Percentiles rank a stretch among this genome's conserved stretches.
phyloP scores from a whole-genome alignment of 306 rosid genomes.

The Dalbergia cultrata region DNA sequence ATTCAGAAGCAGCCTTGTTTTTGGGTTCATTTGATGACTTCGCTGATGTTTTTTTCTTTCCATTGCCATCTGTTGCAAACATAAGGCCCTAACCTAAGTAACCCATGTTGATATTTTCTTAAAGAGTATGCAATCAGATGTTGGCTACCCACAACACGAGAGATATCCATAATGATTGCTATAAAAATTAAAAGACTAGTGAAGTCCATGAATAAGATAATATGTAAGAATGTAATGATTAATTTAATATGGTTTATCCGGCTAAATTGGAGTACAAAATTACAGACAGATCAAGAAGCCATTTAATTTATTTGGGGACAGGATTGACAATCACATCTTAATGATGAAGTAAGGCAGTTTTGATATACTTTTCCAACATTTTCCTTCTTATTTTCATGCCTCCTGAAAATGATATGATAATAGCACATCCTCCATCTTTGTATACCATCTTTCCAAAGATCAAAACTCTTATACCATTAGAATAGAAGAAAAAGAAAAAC shows the following conservation, averaged over 20 bases:
- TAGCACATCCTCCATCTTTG: background rate
- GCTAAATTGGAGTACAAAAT: constrained; percentile 19
- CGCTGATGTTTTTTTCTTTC: constrained; percentile 70
- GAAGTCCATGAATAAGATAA: background rate
- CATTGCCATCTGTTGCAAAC: constrained; percentile 62
- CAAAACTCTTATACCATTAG: constrained; percentile 13
- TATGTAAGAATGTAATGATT: background rate
- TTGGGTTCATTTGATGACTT: constrained; percentile 62
- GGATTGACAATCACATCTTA: background rate
- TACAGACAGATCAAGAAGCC: background rate
- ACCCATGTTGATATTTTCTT: constrained; percentile 31
- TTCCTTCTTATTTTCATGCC: constrained; percentile 21
- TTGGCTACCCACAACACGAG: background rate
- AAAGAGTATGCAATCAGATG: constrained; percentile 1
- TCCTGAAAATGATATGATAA: constrained; percentile 29
- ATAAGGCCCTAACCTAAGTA: constrained; percentile 17
- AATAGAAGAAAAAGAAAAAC: constrained; percentile 45
- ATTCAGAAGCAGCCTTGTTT: constrained; percentile 62
- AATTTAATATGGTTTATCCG: background rate
- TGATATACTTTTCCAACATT: constrained; percentile 3
- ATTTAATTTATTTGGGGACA: constrained; percentile 10
- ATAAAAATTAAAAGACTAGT: background rate
- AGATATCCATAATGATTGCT: constrained; percentile 5
- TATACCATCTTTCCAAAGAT: background rate
- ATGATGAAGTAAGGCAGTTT: background rate